Evolutionary conservation across 805 yeast species (phyloP).

Genomic region (Priceomyces melissophilus): DNA sequence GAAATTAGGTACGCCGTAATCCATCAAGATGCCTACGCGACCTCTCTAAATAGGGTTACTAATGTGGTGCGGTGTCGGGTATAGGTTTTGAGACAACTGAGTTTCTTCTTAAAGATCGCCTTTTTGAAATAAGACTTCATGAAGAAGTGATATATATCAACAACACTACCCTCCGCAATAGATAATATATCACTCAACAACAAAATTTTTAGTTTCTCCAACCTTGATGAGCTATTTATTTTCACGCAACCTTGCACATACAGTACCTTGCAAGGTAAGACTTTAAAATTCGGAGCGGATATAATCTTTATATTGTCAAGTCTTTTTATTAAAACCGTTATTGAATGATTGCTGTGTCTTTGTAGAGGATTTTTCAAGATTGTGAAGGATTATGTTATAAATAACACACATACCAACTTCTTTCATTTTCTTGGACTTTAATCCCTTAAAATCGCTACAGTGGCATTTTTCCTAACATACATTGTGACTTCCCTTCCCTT

Average conservation of each 20-base stretch:
- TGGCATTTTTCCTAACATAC: slow-evolving; percentile 20
- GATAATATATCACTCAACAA: slow-evolving; percentile 35
- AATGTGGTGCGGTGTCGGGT: slow-evolving; percentile 3
- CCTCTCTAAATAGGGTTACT: slow-evolving; percentile 20
- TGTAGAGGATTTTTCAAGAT: slow-evolving; percentile 1
- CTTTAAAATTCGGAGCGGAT: slow-evolving; percentile 27
- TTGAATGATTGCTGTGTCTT: slow-evolving; percentile 6
- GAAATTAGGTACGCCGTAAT: slow-evolving; percentile 16
- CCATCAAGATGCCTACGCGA: slow-evolving; percentile 22
- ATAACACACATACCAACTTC: slow-evolving; percentile 19
- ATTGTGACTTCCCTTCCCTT: slow-evolving; percentile 17
- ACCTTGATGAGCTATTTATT: slow-evolving; percentile 23
- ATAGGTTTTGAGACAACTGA: background rate
- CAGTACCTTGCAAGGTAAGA: slow-evolving; percentile 17
- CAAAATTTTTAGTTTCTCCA: slow-evolving; percentile 20
- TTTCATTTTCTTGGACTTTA: slow-evolving; percentile 13
- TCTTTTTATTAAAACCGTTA: slow-evolving; percentile 19
- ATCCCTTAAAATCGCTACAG: slow-evolving; percentile 13
- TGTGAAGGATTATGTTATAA: slow-evolving; percentile 10
- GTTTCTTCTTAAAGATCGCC: slow-evolving; percentile 3
- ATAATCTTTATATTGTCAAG: slow-evolving; percentile 23
- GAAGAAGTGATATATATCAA: slow-evolving; percentile 23
- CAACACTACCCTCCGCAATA: slow-evolving; percentile 16
- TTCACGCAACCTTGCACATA: slow-evolving; percentile 25
- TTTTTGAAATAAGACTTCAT: slow-evolving; percentile 10